Evolutionary conservation across 2,329 filamentous ascomycete genomes (phyloP).

Genomic region (Cordyceps farinosa): DNA sequence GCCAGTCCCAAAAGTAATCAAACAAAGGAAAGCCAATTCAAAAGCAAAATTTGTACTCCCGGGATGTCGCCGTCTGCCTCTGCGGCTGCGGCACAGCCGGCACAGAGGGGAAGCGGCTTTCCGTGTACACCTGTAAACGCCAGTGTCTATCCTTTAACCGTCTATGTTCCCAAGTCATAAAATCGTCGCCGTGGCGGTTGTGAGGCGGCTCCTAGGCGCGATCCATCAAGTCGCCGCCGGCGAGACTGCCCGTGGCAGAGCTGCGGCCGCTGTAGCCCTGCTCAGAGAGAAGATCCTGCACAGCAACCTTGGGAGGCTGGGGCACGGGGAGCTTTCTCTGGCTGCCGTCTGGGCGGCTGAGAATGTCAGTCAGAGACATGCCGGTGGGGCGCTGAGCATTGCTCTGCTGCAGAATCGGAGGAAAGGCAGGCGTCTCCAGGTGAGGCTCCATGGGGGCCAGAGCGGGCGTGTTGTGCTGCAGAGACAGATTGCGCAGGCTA

Average conservation of each 20-base stretch:
- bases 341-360: conserved; percentile 80
- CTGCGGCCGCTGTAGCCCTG: conserved; percentile 70
- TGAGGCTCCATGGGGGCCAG: conserved; percentile 58
- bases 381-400: conserved; percentile 55
- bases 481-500: conserved; percentile 66
- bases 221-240: conserved; percentile 66
- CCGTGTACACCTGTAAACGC: conserved; percentile 32
- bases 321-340: conserved; percentile 89
- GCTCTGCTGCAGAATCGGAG: conserved; percentile 43
- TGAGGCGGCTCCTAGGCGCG: conserved; percentile 36
- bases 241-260: conserved; percentile 72
- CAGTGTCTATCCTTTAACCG: conserved; percentile 34
- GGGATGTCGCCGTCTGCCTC: background rate
- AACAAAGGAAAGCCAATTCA: conserved; percentile 2
- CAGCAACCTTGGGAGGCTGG: conserved; percentile 82
- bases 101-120: background rate
- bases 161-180: conserved; percentile 40
- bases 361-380: conserved; percentile 86
- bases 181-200: conserved; percentile 31
- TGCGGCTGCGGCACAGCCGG: conserved; percentile 2
- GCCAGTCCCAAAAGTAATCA: conserved; percentile 3
- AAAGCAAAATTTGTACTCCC: conserved; percentile 10
- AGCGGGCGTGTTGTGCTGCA: conserved; percentile 53
- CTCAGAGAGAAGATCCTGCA: conserved; percentile 76
- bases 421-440: conserved; percentile 43